phyloP scores from a whole-genome alignment of 2,329 filamentous ascomycete genomes.

The Myriosclerotinia duriaeana region DNA sequence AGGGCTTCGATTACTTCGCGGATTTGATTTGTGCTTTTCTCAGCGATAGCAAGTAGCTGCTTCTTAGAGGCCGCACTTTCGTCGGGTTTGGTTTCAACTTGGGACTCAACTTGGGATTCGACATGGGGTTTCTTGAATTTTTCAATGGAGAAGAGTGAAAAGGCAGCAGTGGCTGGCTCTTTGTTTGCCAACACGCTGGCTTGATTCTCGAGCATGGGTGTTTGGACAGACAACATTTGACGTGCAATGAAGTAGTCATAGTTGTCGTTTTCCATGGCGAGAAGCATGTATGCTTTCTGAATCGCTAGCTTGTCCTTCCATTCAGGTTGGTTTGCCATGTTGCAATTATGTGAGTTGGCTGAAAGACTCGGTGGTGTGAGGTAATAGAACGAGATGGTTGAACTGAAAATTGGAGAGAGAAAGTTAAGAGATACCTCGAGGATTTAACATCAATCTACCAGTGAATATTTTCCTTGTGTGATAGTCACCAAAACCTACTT shows the following conservation, averaged over 20 bases:
- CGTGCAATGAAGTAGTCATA: neutral
- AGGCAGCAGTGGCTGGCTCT: neutral
- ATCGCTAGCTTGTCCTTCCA: neutral
- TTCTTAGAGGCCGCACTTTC: neutral
- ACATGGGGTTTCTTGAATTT: neutral
- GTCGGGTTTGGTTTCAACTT: neutral
- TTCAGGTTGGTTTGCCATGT: neutral
- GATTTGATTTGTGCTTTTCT: neutral
- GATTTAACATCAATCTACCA: neutral
- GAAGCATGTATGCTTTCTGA: neutral
- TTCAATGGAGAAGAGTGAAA: neutral
- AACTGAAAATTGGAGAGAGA: neutral
- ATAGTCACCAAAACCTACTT: neutral
- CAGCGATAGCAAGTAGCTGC: neutral
- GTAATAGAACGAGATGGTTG: neutral
- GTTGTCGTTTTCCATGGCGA: neutral
- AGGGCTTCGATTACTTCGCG: neutral
- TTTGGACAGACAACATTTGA: neutral
- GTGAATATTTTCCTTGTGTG: neutral
- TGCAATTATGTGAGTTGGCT: neutral
- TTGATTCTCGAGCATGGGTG: neutral
- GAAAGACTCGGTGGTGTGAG: no score
- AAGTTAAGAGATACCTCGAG: neutral
- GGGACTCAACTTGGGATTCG: neutral
- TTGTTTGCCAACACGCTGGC: neutral